Evolutionary conservation across 2,329 filamentous ascomycete genomes (phyloP), one percentile per base, ranked within the genome.

Genomic region (Fusarium compactum): DNA sequence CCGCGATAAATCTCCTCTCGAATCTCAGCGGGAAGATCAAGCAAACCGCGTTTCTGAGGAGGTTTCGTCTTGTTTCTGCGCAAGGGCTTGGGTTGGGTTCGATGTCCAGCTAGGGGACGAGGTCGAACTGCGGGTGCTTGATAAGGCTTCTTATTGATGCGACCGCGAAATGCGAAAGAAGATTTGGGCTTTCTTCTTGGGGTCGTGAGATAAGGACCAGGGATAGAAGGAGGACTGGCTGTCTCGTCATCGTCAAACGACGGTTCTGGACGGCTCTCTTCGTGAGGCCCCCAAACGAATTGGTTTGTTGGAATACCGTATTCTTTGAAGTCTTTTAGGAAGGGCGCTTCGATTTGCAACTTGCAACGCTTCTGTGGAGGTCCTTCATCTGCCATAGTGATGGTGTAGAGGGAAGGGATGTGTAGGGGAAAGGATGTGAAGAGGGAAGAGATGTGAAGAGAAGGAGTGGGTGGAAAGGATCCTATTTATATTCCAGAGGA

Each of bases 1-100:
- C 75, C 15, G 12, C 73, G 70, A 43, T 78, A 82, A 5, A 83
- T 76, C 1, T 71, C 60, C 11, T 75, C 58, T 9, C 79, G 72
- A 34, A 81, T 68, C 40, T 81, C 79, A 0, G 59, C 11, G 0
- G 80, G 76, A 3, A 82, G 58, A 5, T 55, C 53, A 47, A 74
- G 51, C 41, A 75, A 46, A 18, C 54, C 32, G 20, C 40, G 34
- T 7, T 38, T 47, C 43, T 46, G 65, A 15, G 30, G 24, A 12
- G n/a, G 30, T 9, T 29, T 41, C 25, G 18, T 25, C 20, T 25
- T 57, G 32, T 5, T 34, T 20, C 11, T 50, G 29, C n/a, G 22
- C 14, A 29, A 25, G 29, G 38, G 41, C 25, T 40, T 32, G 27
- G 22, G 22, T 20, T 11, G 34, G 16, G 27, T 22, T n/a, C 50